Base-by-base conservation (phyloP, 2,329 filamentous ascomycete species). In the Colletotrichum sp. region DNA sequence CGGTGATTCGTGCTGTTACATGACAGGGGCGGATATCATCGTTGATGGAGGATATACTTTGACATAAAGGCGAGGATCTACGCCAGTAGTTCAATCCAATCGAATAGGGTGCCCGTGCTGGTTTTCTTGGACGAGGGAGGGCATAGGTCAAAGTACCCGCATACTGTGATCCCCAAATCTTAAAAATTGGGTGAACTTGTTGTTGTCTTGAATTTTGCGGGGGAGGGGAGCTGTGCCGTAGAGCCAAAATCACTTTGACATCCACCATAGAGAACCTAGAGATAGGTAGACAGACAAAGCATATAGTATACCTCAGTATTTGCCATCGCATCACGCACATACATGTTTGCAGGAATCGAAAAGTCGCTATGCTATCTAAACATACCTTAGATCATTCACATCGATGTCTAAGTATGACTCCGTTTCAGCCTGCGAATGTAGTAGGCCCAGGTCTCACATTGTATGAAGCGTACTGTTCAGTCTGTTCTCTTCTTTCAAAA, bases 41-140 rank as follows among this genome's bases (percentile, higher is more conserved):
- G 85, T 89, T 74, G 88, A 89, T 68, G 88, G 88, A 55, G 88
- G 88, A 9, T 89, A 89, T 58, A 85, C 83, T 13, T 24, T 69
- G 15, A 15, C 55, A 26, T 60, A 61, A 56, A 12, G 6, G 2
- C 55, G 2, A 21, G 55, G 55, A 58, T 26, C 18, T 56, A 26
- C n/a, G 12, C n/a, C 18, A 43, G 38, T 0, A n/a, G 3, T 6
- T 1, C 8, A n/a, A 43, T 18, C 9, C 36, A 38, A 38, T 38
- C 36, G 38, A 43, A 43, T n/a, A 43, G 16, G 8, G 0, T 43
- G 8, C 9, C 2, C 38, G 5, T n/a, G 18, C 38, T 1, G 16
- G 8, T n/a, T 43, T 43, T n/a, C 18, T 43, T 10, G 3, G 1
- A n/a, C 1, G 18, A n/a, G 8, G 2, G 18, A 43, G 38, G 38